Conservation (phyloP, 805 yeast species). For the Hanseniaspora taiwanica region DNA sequence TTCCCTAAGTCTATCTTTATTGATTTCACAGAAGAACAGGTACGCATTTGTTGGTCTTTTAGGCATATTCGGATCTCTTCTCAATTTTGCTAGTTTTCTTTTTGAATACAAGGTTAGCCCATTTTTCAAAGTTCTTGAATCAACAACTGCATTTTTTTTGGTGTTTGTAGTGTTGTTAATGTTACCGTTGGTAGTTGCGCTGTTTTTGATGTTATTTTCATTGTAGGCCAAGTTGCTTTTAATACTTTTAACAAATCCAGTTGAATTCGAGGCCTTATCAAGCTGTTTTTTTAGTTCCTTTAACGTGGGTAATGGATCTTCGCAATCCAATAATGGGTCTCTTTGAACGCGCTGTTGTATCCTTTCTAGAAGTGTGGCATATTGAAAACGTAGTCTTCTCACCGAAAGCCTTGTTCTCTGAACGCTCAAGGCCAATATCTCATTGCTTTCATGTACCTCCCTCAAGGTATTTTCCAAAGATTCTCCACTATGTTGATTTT, state of each 20-base stretch:
- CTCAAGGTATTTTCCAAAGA: slow-evolving; percentile 56
- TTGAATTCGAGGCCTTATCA: slow-evolving; percentile 3
- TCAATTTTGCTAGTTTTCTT: slow-evolving; percentile 16
- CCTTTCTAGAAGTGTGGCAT: slow-evolving; percentile 65
- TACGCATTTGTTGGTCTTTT: slow-evolving; percentile 87
- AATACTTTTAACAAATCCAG: neutral
- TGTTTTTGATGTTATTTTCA: no score
- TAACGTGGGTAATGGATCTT: slow-evolving; percentile 20
- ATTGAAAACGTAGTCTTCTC: slow-evolving; percentile 68
- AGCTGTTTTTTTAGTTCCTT: slow-evolving; percentile 17
- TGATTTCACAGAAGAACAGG: slow-evolving; percentile 73
- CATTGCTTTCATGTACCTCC: slow-evolving; percentile 68
- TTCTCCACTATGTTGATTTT: slow-evolving; percentile 27
- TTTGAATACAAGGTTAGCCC: slow-evolving; percentile 14
- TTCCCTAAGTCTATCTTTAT: slow-evolving; percentile 57
- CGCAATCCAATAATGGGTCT: slow-evolving; percentile 20
- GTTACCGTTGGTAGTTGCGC: no score
- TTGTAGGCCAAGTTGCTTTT: no score
- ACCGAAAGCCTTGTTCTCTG: slow-evolving; percentile 65
- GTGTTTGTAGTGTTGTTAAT: no score
- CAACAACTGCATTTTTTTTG: slow-evolving; percentile 8
- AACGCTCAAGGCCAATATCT: slow-evolving; percentile 59
- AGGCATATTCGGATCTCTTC: slow-evolving; percentile 74
- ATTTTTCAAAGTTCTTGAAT: slow-evolving; percentile 11
- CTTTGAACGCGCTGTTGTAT: slow-evolving; percentile 44